Evolutionary conservation across 768 basidiomycete genomes (phyloP).

Genomic region (Boletellus sp.): DNA sequence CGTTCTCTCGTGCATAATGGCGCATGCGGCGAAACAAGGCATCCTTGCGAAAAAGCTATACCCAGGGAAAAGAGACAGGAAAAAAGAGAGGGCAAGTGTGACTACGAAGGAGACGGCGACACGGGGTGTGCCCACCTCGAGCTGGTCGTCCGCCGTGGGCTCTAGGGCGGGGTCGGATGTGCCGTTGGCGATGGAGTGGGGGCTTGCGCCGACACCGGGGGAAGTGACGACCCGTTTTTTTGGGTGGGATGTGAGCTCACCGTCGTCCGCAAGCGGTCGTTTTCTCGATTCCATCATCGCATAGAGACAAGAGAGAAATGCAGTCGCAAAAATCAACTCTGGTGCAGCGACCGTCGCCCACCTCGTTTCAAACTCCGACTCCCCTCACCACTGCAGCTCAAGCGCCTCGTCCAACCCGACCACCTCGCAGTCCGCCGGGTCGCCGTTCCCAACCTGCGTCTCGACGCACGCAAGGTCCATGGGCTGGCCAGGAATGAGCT

Average conservation of each 20-base stretch:
- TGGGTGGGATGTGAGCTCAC: conserved; percentile 37
- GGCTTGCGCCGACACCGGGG: conserved; percentile 45
- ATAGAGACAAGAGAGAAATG: conserved; percentile 14
- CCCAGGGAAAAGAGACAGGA: conserved; percentile 3
- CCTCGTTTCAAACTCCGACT: conserved; percentile 28
- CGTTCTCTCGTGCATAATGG: conserved; percentile 74
- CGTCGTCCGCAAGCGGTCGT: conserved; percentile 52
- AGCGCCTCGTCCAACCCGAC: conserved; percentile 45
- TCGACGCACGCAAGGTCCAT: conserved; percentile 89
- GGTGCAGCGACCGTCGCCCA: background rate
- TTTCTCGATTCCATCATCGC: conserved; percentile 56
- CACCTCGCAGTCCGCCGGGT: conserved; percentile 81
- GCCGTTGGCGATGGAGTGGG: conserved; percentile 41
- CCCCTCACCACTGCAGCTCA: conserved; percentile 15
- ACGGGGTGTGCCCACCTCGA: conserved; percentile 52
- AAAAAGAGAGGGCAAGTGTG: conserved; percentile 15
- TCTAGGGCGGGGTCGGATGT: conserved; percentile 35
- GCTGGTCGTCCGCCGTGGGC: conserved; percentile 49
- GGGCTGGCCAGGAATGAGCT: conserved; percentile 38
- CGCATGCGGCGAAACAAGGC: conserved; percentile 83
- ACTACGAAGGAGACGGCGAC: conserved; percentile 22
- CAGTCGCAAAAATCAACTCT: no score
- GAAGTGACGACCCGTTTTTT: conserved; percentile 56
- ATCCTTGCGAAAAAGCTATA: conserved; percentile 79
- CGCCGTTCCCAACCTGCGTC: conserved; percentile 85